A percentile compares a stretch with the other conserved stretches of the same genome.
Evolutionary conservation across 2,329 filamentous ascomycete genomes (phyloP).

Genomic region (Aspergillus neotritici): DNA sequence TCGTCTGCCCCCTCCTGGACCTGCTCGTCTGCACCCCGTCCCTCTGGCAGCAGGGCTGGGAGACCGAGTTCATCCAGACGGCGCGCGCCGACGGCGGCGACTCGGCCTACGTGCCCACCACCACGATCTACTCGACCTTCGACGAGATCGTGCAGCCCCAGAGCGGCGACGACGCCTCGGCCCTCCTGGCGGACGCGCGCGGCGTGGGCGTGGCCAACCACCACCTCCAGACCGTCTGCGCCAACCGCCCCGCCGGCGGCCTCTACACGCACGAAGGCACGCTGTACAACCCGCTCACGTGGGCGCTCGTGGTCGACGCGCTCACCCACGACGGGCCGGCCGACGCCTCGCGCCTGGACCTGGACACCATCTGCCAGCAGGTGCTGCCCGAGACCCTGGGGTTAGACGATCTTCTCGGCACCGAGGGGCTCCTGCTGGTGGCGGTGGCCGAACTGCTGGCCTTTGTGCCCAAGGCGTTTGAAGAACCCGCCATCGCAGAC

Average conservation of each 20-base stretch:
- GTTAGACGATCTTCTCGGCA: conserved; percentile 44
- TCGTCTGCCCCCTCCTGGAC: conserved; percentile 23
- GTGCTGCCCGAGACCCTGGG: conserved; percentile 17
- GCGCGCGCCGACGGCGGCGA: conserved; percentile 45
- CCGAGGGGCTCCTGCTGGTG: conserved; percentile 39
- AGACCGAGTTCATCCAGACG: conserved; percentile 17
- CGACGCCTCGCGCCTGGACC: conserved; percentile 34
- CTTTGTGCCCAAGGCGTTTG: conserved; percentile 29
- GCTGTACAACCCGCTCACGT: conserved; percentile 45
- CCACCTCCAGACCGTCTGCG: conserved; percentile 45
- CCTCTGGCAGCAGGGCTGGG: conserved; percentile 39
- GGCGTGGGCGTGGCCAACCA: conserved; percentile 48
- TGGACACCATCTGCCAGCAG: conserved; percentile 37
- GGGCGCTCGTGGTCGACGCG: conserved; percentile 43
- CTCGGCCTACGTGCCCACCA: conserved; percentile 52
- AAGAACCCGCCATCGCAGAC: conserved; percentile 39
- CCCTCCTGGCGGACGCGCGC: conserved; percentile 35
- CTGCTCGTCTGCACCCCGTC: conserved; percentile 32
- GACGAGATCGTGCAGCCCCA: conserved; percentile 53
- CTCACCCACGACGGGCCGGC: conserved; percentile 46
- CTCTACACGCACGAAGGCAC: conserved; percentile 49
- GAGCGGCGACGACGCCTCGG: conserved; percentile 44
- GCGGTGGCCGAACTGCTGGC: conserved; percentile 32
- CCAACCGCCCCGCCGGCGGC: conserved; percentile 32
- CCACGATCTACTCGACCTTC: conserved; percentile 46